Base-by-base conservation (phyloP, 495 filamentous ascomycete genomes). In the Penicillium alfredii region DNA sequence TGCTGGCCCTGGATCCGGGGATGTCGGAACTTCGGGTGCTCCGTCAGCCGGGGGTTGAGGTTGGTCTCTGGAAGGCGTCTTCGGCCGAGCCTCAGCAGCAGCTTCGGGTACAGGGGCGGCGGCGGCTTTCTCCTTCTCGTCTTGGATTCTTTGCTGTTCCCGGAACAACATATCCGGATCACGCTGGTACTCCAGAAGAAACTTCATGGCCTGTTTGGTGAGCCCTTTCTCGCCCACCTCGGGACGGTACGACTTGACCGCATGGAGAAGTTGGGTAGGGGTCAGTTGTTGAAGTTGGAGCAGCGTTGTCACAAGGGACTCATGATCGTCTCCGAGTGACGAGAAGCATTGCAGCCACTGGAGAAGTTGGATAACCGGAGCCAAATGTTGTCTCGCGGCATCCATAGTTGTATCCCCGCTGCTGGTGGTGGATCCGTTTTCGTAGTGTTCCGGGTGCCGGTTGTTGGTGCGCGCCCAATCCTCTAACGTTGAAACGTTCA, bases 281-380 rank as follows among this genome's bases (percentile, higher is more conserved):
- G 77, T 84, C 26, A 99, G 68, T 17, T 81, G 74, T 35, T 85
- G 84, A 25, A 99, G 72, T 56, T 97, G 93, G 41, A 93, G 77
- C 9, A 96, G 58, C 0, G 92, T 99, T 1, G 86, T 84, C 19
- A 88, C 79, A 8, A 96, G 73, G 1, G 86, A 86, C 45, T 93
- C 83, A 20, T 88, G 70, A 48, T 96, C 88, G 45, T 97, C 92
- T n/a, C 84, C 87, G 4, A 99, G 68, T 6, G 88, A 94, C 3
- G 92, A 96, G 59, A 96, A 95, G 57, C 88, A 94, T 55, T 99
- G 92, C 21, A 99, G 68, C 92, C 92, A 99, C 57, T 99, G 92
- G 6, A 99, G 72, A 1, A 99, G 73, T 56, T 99, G 93, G 23
- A 97, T 90, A 18, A 94, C 76, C 6, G 93, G 92, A 1, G 82